Conservation (phyloP, 2,329 filamentous ascomycete species). For the Clarireedia homoeocarpa region DNA sequence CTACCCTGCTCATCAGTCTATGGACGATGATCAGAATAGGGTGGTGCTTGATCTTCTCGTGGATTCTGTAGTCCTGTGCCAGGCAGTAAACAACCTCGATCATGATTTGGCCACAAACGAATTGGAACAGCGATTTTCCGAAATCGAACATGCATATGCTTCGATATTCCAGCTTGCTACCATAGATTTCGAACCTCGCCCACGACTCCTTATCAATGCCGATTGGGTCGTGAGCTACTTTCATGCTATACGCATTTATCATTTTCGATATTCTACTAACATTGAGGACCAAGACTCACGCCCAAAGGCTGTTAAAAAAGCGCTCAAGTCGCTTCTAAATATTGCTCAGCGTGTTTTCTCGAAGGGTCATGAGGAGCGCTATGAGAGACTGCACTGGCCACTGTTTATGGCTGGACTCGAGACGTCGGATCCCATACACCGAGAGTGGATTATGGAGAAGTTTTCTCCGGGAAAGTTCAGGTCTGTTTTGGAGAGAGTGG, state of each 20-base stretch:
- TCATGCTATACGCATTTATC: conserved; percentile 1
- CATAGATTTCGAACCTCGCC: background rate
- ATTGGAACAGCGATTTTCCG: background rate
- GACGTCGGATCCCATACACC: conserved; percentile 9
- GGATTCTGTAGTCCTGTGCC: background rate
- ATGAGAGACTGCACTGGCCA: conserved; percentile 7
- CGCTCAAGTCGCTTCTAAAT: background rate
- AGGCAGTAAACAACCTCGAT: background rate
- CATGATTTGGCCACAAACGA: background rate
- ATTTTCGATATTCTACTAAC: background rate
- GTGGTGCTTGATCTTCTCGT: background rate
- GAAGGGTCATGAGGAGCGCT: conserved; percentile 4
- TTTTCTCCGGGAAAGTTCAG: background rate
- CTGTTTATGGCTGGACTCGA: conserved; percentile 13
- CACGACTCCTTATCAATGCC: background rate
- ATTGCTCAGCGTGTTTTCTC: conserved; percentile 3
- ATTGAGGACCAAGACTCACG: background rate
- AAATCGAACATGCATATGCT: background rate
- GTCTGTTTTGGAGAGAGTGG: conserved; percentile 1
- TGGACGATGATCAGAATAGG: background rate
- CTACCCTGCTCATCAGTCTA: background rate
- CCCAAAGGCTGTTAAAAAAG: background rate
- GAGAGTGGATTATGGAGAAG: conserved; percentile 5
- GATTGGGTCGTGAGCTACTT: conserved; percentile 5
- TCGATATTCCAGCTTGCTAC: background rate